Base-by-base conservation (phyloP, 2,329 filamentous ascomycete species). In the Sclerotinia sclerotiorum region DNA sequence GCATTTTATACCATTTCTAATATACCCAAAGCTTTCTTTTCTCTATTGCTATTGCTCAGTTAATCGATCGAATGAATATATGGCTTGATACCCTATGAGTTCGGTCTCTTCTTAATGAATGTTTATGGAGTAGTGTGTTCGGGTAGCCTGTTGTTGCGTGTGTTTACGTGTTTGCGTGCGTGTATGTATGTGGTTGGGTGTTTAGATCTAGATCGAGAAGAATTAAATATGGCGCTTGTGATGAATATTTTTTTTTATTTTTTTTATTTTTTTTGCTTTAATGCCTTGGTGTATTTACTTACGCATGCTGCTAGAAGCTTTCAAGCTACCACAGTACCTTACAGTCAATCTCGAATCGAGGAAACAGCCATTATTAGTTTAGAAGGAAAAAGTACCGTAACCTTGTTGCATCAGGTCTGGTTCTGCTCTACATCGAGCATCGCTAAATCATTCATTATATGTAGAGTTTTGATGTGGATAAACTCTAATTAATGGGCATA, bases 21-120 rank as follows among this genome's bases (percentile, higher is more conserved):
- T 67, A 66, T 66, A 61, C 54, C 55, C 55, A 49, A 19, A 17
- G 55, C 17, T 52, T 64, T 52, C n/a, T 52, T 67, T 61, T 32
- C 44, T 48, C 32, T 61, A 11, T 58, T 24, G 13, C 48, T 51
- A 35, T 58, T 24, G 13, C 48, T 51, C n/a, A 7, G n/a, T 27
- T 51, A 27, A 3, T 42, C 10, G 17, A 42, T 17, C 17, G 13
- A 42, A 60, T 51, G 44, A 49, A 42, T 44, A 39, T 52, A 60
- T 27, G 42, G 29, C 32, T 60, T 48, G 39, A 60, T 66, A 66
- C 48, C 51, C 49, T 32, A 42, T 32, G 39, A 44, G 27, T 19
- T 65, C 44, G n/a, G 21, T 48, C 17, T 49, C 4, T n/a, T 24
- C 19, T 51, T 51, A n/a, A n/a, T n/a, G n/a, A n/a, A 39, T 63